Base-by-base conservation (phyloP, 2,329 filamentous ascomycete genomes). In the Ophiostoma tasmaniense region DNA sequence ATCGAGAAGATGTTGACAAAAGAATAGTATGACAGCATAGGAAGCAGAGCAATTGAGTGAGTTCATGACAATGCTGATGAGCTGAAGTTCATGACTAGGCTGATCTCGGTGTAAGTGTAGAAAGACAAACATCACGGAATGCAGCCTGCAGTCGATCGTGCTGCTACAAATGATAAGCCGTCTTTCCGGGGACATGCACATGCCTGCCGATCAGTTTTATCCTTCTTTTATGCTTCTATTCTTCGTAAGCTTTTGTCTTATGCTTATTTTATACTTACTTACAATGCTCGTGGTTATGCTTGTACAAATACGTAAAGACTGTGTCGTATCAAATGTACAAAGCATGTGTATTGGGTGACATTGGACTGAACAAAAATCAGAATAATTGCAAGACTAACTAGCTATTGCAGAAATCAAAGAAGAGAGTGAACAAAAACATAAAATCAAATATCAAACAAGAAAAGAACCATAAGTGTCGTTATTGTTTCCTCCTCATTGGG, bases 391-490 rank as follows among this genome's bases (percentile, higher is more conserved):
- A 55, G 50, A 55, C 50, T 55, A 55, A 55, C 50, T 25, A 25
- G 50, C 50, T 55, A 55, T 25, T 25, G 22, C 50, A 55, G n/a
- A 52, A 52, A 52, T n/a, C 17, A 52, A 52, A 52, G 20, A n/a
- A n/a, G 20, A 55, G 17, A 55, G 4, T 25, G 8, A 52, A 22
- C 50, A 25, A 55, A 52, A 20, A 20, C 25, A 25, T n/a, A 55
- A 55, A 25, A 22, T 1, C n/a, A 13, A 25, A 55, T 25, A 22
- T 22, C 7, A 25, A 33, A 62, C 2, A 22, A 35, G 30, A 35
- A 33, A 33, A 62, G 28, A 62, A 62, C 59, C 59, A 62, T 62
- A 55, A 62, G 17, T 62, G 59, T 62, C 59, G 59, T 62, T 62
- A 62, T 62, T 62, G 59, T 62, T 62, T 20, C 59, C 28, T 33